phyloP scores from a whole-genome alignment of 192 early-diverging fungal species.

The Coemansia sp. region DNA sequence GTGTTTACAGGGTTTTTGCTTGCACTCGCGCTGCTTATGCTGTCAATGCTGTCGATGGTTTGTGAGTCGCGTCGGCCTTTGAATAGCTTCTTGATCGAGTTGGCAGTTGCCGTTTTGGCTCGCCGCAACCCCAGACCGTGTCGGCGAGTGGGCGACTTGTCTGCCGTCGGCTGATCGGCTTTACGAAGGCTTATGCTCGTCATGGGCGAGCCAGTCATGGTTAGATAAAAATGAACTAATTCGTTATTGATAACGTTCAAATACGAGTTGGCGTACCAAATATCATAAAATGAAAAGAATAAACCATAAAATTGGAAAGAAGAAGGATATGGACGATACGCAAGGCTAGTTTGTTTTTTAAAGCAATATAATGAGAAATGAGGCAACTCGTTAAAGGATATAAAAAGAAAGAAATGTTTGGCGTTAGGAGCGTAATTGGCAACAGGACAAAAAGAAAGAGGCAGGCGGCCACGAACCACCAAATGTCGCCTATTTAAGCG shows the following conservation, averaged over 20 bases:
- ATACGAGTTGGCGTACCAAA: neutral
- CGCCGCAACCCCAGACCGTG: slow-evolving; percentile 23
- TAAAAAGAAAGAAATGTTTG: neutral
- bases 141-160: slow-evolving; percentile 5
- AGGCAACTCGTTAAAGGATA: neutral
- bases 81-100: slow-evolving; percentile 39
- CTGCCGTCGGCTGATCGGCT: neutral
- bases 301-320: slow-evolving; percentile 1
- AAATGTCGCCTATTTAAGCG: neutral
- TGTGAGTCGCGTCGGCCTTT: slow-evolving; percentile 15
- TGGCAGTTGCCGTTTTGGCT: slow-evolving; percentile 26
- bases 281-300: neutral
- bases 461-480: neutral
- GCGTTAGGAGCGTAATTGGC: neutral
- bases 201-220: neutral
- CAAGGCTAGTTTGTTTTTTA: neutral
- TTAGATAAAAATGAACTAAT: neutral
- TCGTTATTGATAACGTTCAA: too few species aligned
- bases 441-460: neutral
- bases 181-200: neutral
- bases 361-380: neutral
- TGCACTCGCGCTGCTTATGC: neutral
- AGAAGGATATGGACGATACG: neutral
- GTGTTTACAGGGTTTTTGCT: neutral
- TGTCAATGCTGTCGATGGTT: neutral